Evolutionary conservation across 305 asterid genomes (phyloP), one percentile per base, ranked within the genome.

Genomic region (Ilex paraguariensis): DNA sequence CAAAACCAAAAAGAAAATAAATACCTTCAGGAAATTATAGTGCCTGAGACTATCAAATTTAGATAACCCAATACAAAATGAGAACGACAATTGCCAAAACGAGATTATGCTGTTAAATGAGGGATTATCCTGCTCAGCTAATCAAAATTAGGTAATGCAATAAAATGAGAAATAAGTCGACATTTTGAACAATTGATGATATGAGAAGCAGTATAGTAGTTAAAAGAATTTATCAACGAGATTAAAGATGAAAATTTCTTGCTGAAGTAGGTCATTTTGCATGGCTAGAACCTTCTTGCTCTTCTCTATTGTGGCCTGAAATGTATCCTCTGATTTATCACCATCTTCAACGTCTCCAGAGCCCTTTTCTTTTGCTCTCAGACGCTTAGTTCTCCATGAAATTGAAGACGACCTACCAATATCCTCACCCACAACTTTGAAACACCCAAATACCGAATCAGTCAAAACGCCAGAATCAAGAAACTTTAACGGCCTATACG

Each of bases 241-340:
- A 49, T 49, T 12, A 54, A n/a, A 4, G 12, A 16, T 9, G 9
- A 5, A 4, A 4, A 36, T 36, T 36, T 88, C 98, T 96, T 87
- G 96, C 62, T 79, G 78, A 56, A 93, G 82, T 51, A 93, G 86
- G 71, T 75, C 77, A 59, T 66, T 82, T 67, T 93, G 98, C 78
- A 77, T 62, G 31, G 85, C 91, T 64, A 90, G 79, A 61, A 87
- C 89, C 73, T 80, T 86, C 63, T 86, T 81, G 85, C 96, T 80
- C 79, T 86, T 90, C 67, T 84, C 92, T 66, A 86, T 76, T 1
- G 96, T 83, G 58, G 80, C 86, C 70, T 87, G 85, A 31, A 87
- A 72, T 42, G 85, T 81, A 58, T 90, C 93, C 11, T 84, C 94
- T 15, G 81, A 40, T 49, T 73, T 86, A 60, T 74, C 86, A 31